Percentiles rank a stretch among this genome's conserved stretches.
Evolutionary conservation across 495 filamentous ascomycete species (phyloP).

Genomic region (Thermothielavioides terrestris): DNA sequence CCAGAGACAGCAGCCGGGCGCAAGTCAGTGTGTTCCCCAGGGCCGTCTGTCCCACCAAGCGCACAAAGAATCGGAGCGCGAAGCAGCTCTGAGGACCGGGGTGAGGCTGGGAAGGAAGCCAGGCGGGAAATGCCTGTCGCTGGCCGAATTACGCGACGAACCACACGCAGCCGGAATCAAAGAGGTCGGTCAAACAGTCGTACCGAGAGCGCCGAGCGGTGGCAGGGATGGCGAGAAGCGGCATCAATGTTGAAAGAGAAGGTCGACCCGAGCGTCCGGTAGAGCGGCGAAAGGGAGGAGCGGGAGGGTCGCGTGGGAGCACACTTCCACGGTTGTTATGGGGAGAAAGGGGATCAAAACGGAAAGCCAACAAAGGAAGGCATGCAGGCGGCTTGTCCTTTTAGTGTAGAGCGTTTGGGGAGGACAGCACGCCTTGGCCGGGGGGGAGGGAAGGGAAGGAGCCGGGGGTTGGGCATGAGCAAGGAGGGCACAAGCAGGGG

Average conservation of each 20-base stretch:
- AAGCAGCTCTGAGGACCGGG: background rate
- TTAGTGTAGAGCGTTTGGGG: conserved; percentile 15
- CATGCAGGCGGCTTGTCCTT: conserved; percentile 15
- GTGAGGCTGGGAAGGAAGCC: background rate
- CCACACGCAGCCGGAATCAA: background rate
- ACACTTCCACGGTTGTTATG: background rate
- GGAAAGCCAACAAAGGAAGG: conserved; percentile 20
- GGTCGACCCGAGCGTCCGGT: conserved; percentile 3
- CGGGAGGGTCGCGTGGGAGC: background rate
- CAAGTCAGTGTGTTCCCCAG: background rate
- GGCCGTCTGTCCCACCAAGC: background rate
- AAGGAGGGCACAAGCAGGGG: background rate
- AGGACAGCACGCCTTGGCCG: background rate
- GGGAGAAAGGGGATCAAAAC: conserved; percentile 20
- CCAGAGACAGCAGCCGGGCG: background rate
- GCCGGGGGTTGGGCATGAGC: background rate
- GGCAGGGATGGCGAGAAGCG: conserved; percentile 5
- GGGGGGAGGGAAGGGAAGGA: background rate
- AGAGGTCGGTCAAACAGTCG: background rate
- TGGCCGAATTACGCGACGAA: background rate
- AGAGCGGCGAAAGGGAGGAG: conserved; percentile 1
- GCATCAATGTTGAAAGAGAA: background rate
- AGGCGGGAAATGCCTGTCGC: background rate
- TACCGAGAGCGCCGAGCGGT: background rate
- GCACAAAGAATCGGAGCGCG: background rate